These are phyloP conservation scores for Ajuga reptans DNA, from an alignment of 305 asterid species.

Conservation along the genomic window DNA sequence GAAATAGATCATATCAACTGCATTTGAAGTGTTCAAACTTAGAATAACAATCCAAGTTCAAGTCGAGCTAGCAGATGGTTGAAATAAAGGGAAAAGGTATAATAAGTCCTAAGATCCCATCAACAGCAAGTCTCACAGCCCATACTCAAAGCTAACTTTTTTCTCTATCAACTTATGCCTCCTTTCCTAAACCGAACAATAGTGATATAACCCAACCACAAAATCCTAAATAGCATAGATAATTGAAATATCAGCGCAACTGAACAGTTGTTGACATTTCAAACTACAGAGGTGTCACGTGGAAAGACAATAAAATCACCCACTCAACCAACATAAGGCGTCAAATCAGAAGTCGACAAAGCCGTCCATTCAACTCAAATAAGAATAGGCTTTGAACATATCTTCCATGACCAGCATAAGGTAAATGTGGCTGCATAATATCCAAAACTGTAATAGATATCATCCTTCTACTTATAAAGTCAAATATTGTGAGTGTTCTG, in stretches of 20 bases:
- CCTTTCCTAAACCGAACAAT: background rate
- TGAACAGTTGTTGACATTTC: background rate
- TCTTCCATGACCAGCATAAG: background rate
- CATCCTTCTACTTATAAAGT: background rate
- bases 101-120: background rate
- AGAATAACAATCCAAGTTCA: too few relatives aligned
- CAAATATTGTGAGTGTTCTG: background rate
- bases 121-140: background rate
- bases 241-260: background rate
- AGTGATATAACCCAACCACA: background rate
- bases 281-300: background rate
- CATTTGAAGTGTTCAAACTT: too few relatives aligned
- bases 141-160: background rate
- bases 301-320: background rate
- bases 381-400: background rate
- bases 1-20: too few relatives aligned
- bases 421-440: background rate
- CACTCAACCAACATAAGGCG: background rate
- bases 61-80: background rate
- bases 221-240: background rate
- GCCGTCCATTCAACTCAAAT: background rate
- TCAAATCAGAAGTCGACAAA: background rate
- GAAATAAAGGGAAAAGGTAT: background rate
- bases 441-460: background rate
- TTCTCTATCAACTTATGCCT: background rate